Evolutionary conservation across 2,329 filamentous ascomycete species (phyloP).

Genomic region (Nigrospora oryzae): DNA sequence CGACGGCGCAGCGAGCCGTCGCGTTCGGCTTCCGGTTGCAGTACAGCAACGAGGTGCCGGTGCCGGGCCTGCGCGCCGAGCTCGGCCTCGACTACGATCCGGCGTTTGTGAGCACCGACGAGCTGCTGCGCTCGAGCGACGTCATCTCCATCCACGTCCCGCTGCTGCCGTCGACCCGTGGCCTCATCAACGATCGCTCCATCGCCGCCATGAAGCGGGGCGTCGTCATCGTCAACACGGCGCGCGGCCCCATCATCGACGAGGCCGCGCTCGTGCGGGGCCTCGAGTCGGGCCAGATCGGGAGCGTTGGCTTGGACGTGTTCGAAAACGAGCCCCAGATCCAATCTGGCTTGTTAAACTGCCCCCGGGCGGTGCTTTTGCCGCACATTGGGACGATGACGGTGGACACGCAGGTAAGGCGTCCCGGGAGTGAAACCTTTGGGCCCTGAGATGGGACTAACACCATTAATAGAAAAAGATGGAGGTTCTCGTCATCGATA

Average conservation of each 20-base stretch:
- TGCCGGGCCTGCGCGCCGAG: not conserved
- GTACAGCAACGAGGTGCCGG: conserved; percentile 38
- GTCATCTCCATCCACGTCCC: conserved; percentile 25
- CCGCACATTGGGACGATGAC: conserved; percentile 87
- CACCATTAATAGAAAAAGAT: conserved; percentile 37
- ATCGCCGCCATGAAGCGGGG: conserved; percentile 38
- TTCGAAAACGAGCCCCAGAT: conserved; percentile 45
- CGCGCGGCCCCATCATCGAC: conserved; percentile 41
- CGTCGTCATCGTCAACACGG: conserved; percentile 40
- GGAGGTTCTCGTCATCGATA: conserved; percentile 69
- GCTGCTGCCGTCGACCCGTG: conserved; percentile 15
- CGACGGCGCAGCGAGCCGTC: conserved; percentile 53
- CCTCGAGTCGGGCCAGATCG: conserved; percentile 34
- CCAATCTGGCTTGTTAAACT: conserved; percentile 63
- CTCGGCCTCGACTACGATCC: too few relatives aligned
- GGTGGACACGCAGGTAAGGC: conserved; percentile 41
- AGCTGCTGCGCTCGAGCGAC: conserved; percentile 19
- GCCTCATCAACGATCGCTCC: conserved; percentile 18
- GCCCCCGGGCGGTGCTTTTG: conserved; percentile 64
- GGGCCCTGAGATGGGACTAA: too few relatives aligned
- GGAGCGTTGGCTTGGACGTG: conserved; percentile 42
- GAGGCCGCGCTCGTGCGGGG: conserved; percentile 39
- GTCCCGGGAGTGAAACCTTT: too few relatives aligned
- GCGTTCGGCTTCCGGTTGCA: conserved; percentile 56
- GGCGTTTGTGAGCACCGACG: not conserved